phyloP scores from a whole-genome alignment of 176 grass and related monocot species.

The Ampelocalamus luodianensis region DNA sequence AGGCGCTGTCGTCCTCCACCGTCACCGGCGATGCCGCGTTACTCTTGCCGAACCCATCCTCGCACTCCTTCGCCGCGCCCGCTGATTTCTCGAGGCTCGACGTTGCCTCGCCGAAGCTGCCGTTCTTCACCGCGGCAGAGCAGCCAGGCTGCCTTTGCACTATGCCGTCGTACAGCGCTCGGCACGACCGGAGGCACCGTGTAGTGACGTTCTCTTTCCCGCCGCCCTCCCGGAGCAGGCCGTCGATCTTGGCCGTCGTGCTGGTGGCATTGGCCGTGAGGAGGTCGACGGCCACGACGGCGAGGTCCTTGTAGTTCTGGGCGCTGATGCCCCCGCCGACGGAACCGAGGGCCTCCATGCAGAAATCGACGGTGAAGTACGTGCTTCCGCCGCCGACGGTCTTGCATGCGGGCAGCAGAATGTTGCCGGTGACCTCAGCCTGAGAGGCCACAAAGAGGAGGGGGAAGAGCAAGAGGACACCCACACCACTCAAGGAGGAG shows the following conservation, averaged over 20 bases:
- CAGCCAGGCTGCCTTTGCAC: neutral
- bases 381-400: slow-evolving; percentile 23
- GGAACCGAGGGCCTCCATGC: slow-evolving; percentile 14
- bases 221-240: neutral
- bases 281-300: slow-evolving; percentile 8
- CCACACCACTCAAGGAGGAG: neutral
- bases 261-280: slow-evolving; percentile 42
- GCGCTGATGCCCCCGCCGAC: neutral
- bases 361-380: slow-evolving; percentile 42
- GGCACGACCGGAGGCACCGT: slow-evolving; percentile 29
- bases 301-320: neutral
- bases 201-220: neutral
- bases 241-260: slow-evolving; percentile 38
- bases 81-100: slow-evolving; percentile 10
- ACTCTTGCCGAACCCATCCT: slow-evolving; percentile 13
- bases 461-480: neutral
- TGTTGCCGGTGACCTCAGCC: neutral
- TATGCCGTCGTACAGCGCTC: slow-evolving; percentile 5
- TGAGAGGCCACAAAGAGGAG: neutral
- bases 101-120: neutral
- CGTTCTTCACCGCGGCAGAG: neutral
- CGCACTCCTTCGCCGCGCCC: neutral
- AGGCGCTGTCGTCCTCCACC: too few species aligned
- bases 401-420: slow-evolving; percentile 25
- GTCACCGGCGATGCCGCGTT: slow-evolving; percentile 1